Evolutionary conservation across 768 basidiomycete species (phyloP), one percentile per base, ranked within the genome.

Genomic region (Paxillus rubicundulus): DNA sequence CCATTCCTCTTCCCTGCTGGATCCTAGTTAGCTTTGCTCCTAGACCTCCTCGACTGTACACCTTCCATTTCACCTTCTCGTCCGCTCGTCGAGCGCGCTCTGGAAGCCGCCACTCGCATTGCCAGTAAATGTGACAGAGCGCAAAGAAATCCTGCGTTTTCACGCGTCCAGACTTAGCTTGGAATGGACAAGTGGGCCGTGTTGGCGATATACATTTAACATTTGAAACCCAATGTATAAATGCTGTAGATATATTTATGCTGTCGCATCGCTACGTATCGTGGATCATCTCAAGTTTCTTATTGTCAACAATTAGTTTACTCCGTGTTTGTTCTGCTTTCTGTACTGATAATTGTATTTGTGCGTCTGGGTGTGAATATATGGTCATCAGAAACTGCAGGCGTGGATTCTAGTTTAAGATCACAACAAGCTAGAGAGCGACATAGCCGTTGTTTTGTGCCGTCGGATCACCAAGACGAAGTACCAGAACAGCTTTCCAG

Each of bases 71-170:
- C 76, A 13, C 74, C 76, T 2, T 77, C 82, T 1, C 73, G 75
- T 40, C 69, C 74, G 14, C 69, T 85, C 43, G 79, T 85, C 7
- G 80, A 82, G 64, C 75, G 76, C 6, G 85, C 85, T 14, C 70
- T 82, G 37, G 80, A 84, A 52, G 77, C 74, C 43, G 81, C 84
- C 21, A 58, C 69, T 34, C 72, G 80, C n/a, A 82, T 86, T 45
- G 85, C 85, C 37, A 65, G 72, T 62, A 77, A 77, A 55, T 86
- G 85, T 54, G 80, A 86, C 59, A 73, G 72, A 17, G 83, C 82
- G 14, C 85, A 86, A 63, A 75, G 69, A 44, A 83, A 84, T 56
- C 69, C 73, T 20, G 73, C 74, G 33, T 81, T 81, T 65, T 70
- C 69, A 32, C 61, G 53, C 42, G 46, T 49, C 58, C 17, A 63